Evolutionary conservation across 805 yeast genomes (phyloP), one percentile per base, ranked within the genome.

Genomic region (Yamadazyma paraphyllophila): DNA sequence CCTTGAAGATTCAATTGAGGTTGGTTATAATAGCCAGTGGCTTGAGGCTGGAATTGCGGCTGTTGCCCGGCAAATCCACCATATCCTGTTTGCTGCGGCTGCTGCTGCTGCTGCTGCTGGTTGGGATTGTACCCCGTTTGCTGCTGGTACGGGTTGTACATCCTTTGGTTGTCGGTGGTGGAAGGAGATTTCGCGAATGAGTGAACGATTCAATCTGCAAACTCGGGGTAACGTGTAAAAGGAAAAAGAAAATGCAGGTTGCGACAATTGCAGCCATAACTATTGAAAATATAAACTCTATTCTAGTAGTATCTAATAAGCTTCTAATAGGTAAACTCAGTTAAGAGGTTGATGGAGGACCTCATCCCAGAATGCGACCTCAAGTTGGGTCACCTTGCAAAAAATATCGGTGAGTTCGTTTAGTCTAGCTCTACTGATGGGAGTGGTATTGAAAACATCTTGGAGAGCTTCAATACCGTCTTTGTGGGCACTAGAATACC

Each of bases 331-430:
- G 24, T 8, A 44, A 34, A 26, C 27, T 15, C 30, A 40, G 14
- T 24, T 31, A n/a, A n/a, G n/a, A n/a, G n/a, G n/a, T n/a, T n/a
- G n/a, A n/a, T n/a, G n/a, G 13, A 60, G 46, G 7, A 66, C 68
- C 51, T 69, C 85, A 55, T 77, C 74, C 96, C 96, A 87, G 58
- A 87, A 87, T 16, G 67, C 73, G 17, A 79, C 71, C 61, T 87
- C 96, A 42, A 86, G 67, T 38, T 63, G 61, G 11, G 82, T 74
- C 8, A 83, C 89, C 25, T 76, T 69, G 13, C 74, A 76, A 59
- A 81, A 87, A 17, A 85, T 80, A 39, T 75, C 74, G 1, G 79
- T 74, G 41, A 85, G 63, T 48, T 72, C 74, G 9, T 76, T 74
- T 7, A 81, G 50, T 39, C 83, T 67, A n/a, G 68, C 67, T 2